These are phyloP conservation scores for Marsdenia floribunda DNA, from an alignment of 257 asterid species.

Conservation along the genomic window DNA sequence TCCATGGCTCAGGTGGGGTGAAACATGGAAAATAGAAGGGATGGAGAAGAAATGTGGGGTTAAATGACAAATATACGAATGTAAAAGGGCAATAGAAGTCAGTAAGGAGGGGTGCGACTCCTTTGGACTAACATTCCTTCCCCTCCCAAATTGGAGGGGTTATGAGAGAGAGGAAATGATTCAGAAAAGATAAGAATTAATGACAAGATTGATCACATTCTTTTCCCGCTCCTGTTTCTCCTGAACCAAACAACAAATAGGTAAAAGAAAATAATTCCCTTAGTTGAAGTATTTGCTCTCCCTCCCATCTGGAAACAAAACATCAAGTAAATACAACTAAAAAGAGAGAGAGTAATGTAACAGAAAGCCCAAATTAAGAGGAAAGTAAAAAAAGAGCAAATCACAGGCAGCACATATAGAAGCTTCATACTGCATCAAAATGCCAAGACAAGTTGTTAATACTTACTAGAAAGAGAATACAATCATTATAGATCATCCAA, in stretches of 20 bases:
- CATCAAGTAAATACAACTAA: background rate
- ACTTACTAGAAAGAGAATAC: background rate
- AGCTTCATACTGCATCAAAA: background rate
- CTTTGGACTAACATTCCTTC: background rate
- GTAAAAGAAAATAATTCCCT: background rate
- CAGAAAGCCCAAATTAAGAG: background rate
- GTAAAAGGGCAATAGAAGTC: background rate
- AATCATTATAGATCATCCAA: background rate
- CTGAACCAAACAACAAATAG: background rate
- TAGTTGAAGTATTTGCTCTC: background rate
- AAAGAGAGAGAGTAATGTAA: background rate
- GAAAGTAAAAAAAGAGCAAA: background rate
- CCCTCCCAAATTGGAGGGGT: background rate
- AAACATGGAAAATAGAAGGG: background rate
- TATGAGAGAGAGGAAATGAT: background rate
- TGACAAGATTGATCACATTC: background rate
- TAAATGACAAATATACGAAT: background rate
- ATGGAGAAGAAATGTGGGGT: background rate
- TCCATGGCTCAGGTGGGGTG: background rate
- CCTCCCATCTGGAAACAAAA: background rate
- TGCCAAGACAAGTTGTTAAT: background rate
- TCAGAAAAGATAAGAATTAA: background rate
- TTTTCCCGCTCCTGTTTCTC: background rate
- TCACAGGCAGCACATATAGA: background rate
- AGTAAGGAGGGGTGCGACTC: background rate